Evolutionary conservation across 306 rosid genomes (phyloP).

Genomic region (Cucurbita pepo): DNA sequence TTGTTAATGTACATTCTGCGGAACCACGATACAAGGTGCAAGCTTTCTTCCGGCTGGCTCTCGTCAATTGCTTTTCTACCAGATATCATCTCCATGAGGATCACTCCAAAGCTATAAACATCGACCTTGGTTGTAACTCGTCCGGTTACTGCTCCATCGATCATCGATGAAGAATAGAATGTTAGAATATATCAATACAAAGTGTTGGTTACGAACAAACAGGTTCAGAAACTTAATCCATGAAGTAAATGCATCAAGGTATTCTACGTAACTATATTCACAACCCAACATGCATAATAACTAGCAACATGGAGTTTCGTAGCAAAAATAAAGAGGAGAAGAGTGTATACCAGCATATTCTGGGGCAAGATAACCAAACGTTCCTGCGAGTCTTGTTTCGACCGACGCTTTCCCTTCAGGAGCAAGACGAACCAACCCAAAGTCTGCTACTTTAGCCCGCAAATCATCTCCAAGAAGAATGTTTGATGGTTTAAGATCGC

Average conservation of each 20-base stretch:
- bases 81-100: conserved; percentile 72
- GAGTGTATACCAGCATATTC: conserved; percentile 64
- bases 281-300: not conserved
- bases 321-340: not conserved
- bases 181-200: not conserved
- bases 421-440: conserved; percentile 90
- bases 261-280: not conserved
- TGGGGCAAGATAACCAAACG: conserved; percentile 91
- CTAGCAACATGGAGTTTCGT: not conserved
- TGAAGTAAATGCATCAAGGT: not conserved
- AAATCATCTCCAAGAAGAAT: conserved; percentile 82
- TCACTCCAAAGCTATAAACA: conserved; percentile 86
- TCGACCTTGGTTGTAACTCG: conserved; percentile 72
- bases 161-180: not conserved
- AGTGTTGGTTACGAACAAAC: not conserved
- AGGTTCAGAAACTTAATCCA: not conserved
- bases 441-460: conserved; percentile 84
- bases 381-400: conserved; percentile 78
- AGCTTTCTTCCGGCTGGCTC: conserved; percentile 50
- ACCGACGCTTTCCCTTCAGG: conserved; percentile 77
- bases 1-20: conserved; percentile 35
- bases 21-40: conserved; percentile 78
- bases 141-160: conserved; percentile 47
- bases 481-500: conserved; percentile 91
- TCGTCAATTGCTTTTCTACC: conserved; percentile 76